Percentiles rank a stretch among this genome's conserved stretches.
Conservation (phyloP, 192 early-diverging fungal species). For the Chytriomyces sp. region DNA sequence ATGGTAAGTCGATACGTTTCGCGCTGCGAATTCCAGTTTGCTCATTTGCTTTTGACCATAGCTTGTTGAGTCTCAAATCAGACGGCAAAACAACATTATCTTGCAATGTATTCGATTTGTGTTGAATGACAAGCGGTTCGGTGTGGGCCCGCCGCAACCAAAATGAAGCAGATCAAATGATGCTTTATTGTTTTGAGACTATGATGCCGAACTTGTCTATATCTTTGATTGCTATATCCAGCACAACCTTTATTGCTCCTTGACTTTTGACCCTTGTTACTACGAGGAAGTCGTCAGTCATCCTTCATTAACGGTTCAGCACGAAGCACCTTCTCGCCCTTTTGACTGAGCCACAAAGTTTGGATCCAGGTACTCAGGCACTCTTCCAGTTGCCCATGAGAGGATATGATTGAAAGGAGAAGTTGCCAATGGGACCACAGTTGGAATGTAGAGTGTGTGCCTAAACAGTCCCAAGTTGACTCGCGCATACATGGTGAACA, state of each 20-base stretch:
- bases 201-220: constrained; percentile 51
- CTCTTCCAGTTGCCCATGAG: constrained; percentile 49
- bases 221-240: constrained; percentile 54
- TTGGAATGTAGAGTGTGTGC: constrained; percentile 49
- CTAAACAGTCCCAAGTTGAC: no score
- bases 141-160: background rate
- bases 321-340: constrained; percentile 55
- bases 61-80: constrained; percentile 63
- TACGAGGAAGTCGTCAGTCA: constrained; percentile 4
- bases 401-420: constrained; percentile 56
- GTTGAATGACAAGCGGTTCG: constrained; percentile 56
- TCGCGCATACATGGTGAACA: no score
- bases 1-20: background rate
- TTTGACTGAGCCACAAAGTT: constrained; percentile 50
- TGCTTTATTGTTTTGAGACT: background rate
- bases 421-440: constrained; percentile 58
- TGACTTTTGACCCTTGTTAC: constrained; percentile 57
- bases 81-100: constrained; percentile 59
- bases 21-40: background rate
- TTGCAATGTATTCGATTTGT: constrained; percentile 68
- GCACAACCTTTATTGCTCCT: constrained; percentile 55
- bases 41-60: constrained; percentile 13
- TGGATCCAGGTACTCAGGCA: constrained; percentile 64
- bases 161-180: background rate
- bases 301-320: background rate